These are phyloP conservation scores for Pouteria glomerata DNA, from an alignment of 148 eudicot species.

Conservation along the genomic window DNA sequence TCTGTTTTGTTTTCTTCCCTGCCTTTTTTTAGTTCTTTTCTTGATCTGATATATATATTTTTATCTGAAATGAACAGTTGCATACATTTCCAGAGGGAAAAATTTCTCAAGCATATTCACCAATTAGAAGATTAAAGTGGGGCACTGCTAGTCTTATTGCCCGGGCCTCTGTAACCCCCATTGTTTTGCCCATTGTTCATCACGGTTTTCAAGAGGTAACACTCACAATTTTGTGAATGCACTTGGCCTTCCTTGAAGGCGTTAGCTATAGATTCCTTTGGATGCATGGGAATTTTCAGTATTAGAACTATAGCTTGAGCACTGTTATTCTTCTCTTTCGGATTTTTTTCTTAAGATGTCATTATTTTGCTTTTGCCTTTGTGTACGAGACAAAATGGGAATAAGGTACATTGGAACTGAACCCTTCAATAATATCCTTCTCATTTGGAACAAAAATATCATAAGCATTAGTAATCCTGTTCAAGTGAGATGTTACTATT, in stretches of 20 bases:
- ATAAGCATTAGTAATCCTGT: not conserved
- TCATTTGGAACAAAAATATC: not conserved
- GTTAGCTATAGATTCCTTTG: constrained; percentile 1
- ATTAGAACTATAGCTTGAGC: no score
- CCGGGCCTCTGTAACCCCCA: constrained; percentile 81
- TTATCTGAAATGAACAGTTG: constrained; percentile 42
- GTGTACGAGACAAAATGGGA: not conserved
- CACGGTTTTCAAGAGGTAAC: constrained; percentile 80
- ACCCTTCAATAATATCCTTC: not conserved
- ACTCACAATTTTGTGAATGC: not conserved
- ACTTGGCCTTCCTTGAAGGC: not conserved
- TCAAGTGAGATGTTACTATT: not conserved
- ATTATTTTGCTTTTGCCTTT: not conserved
- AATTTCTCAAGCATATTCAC: constrained; percentile 70
- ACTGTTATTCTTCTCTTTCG: not conserved
- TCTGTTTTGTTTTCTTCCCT: not conserved
- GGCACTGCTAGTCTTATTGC: constrained; percentile 97
- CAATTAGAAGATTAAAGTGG: constrained; percentile 90
- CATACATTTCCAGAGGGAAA: constrained; percentile 98
- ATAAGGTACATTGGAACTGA: not conserved
- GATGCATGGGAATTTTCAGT: not conserved
- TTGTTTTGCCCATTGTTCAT: constrained; percentile 83
- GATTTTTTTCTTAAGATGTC: no score
- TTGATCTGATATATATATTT: not conserved
- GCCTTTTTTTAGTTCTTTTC: not conserved